A percentile compares a stretch with the other conserved stretches of the same genome.
Conservation (phyloP, 495 filamentous ascomycete genomes). For the Hyaloscypha finlandica region DNA sequence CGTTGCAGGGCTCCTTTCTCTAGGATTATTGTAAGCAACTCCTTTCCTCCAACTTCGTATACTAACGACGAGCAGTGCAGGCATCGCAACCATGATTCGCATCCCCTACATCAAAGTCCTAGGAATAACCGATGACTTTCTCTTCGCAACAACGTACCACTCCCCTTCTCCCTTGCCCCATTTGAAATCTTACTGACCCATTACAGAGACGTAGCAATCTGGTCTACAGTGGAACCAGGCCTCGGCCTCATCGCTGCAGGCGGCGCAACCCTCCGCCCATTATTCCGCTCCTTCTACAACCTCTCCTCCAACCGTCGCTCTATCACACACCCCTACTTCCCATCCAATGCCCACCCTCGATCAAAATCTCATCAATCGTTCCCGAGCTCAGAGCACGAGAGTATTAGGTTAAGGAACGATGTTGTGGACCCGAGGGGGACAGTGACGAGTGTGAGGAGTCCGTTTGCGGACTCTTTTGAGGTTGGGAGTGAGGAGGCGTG, state of each 20-base stretch:
- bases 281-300: constrained; percentile 29
- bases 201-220: constrained; percentile 34
- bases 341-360: not conserved
- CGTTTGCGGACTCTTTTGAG: not conserved
- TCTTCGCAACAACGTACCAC: constrained; percentile 26
- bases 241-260: constrained; percentile 38
- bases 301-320: constrained; percentile 6
- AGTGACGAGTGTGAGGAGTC: not conserved
- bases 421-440: not conserved
- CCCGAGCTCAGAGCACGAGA: not conserved
- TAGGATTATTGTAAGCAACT: constrained; percentile 38
- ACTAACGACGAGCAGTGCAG: constrained; percentile 31
- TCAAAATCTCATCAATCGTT: not conserved
- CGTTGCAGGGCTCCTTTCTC: constrained; percentile 37
- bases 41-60: not conserved
- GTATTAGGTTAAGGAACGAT: not conserved
- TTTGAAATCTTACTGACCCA: constrained; percentile 5
- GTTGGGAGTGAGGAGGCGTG: not conserved
- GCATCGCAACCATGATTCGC: constrained; percentile 43
- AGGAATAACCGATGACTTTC: constrained; percentile 33
- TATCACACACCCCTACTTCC: not conserved
- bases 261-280: constrained; percentile 34
- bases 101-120: constrained; percentile 39
- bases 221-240: constrained; percentile 38
- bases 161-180: not conserved